phyloP scores from a whole-genome alignment of 345 rosid genomes.

The Brassica cretica region DNA sequence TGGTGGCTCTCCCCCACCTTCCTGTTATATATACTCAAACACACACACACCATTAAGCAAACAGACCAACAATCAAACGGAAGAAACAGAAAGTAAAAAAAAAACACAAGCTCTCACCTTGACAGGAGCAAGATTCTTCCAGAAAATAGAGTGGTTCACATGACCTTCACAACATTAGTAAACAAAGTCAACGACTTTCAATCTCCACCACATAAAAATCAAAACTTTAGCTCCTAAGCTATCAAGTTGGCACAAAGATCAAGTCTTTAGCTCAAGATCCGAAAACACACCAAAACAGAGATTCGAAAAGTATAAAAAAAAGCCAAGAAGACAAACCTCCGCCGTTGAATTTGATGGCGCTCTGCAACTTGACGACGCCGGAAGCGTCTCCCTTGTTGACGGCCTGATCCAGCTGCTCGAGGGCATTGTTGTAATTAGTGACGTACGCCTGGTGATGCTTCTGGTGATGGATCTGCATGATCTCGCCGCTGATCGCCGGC shows the following conservation, averaged over 20 bases:
- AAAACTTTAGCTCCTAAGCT: neutral
- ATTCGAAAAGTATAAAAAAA: neutral
- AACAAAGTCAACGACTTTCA: neutral
- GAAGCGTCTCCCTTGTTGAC: slow-evolving; percentile 64
- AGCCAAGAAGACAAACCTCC: slow-evolving; percentile 53
- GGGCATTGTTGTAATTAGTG: slow-evolving; percentile 85
- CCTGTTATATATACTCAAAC: slow-evolving; percentile 45
- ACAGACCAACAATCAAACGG: slow-evolving; percentile 1
- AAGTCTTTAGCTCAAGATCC: neutral
- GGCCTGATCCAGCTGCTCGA: slow-evolving; percentile 77
- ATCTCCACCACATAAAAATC: neutral
- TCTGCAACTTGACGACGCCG: slow-evolving; percentile 67
- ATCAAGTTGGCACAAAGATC: neutral
- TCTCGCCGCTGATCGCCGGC: slow-evolving; percentile 91
- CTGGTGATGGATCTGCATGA: slow-evolving; percentile 97
- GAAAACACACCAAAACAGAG: neutral
- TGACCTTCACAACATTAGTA: slow-evolving; percentile 57
- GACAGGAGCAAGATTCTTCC: slow-evolving; percentile 82
- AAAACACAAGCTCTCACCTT: slow-evolving; percentile 51
- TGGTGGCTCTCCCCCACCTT: slow-evolving; percentile 97
- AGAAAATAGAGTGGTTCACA: slow-evolving; percentile 88
- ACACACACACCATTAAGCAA: neutral
- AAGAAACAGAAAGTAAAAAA: neutral
- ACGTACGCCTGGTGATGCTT: slow-evolving; percentile 93
- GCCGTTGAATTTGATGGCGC: slow-evolving; percentile 95